Percentiles rank a stretch among this genome's conserved stretches.
These are phyloP conservation scores for Colletotrichum falcatum DNA, from an alignment of 2,329 filamentous ascomycete genomes.

Conservation along the genomic window DNA sequence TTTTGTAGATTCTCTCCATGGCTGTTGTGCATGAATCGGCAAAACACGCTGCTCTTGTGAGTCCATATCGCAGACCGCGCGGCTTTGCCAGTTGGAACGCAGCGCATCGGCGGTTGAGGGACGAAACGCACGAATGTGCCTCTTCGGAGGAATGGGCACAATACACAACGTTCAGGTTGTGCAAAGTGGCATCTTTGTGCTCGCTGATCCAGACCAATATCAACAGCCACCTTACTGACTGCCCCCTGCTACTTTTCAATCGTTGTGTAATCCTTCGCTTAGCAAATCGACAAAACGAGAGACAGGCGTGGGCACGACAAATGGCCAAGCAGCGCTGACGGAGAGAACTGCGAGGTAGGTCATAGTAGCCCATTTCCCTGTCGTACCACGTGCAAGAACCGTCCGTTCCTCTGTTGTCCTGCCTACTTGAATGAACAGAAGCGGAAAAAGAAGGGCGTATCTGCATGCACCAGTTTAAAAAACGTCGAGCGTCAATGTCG, in stretches of 20 bases:
- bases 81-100: background rate
- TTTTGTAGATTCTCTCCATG: background rate
- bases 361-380: no score
- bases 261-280: no score
- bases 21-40: background rate
- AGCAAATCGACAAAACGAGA: no score
- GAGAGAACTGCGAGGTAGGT: no score
- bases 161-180: background rate
- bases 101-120: background rate
- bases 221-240: no score
- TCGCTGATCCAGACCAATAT: background rate
- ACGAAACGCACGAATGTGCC: background rate
- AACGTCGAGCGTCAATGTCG: rapidly evolving
- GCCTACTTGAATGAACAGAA: no score
- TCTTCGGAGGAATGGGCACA: background rate
- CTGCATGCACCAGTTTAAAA: no score
- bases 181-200: background rate
- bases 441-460: no score
- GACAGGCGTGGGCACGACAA: no score
- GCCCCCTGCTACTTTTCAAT: background rate
- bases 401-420: no score
- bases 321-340: no score
- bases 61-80: background rate
- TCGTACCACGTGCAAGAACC: no score
- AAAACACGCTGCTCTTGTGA: background rate